These are phyloP conservation scores for Penicillium herquei DNA, from an alignment of 495 filamentous ascomycete species.

Conservation along the genomic window DNA sequence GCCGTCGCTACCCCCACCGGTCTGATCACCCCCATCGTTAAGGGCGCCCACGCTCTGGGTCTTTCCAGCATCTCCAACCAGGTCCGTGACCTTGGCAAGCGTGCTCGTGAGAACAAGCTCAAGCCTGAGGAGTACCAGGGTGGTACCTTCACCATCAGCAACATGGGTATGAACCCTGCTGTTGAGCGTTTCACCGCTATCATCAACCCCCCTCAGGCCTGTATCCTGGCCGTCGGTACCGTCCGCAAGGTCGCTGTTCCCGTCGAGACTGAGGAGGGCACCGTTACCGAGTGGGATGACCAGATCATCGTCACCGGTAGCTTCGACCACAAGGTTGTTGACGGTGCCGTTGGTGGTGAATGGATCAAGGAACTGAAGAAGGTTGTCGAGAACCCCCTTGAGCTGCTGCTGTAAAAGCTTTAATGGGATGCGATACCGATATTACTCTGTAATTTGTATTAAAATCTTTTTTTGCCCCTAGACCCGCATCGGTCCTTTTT, in stretches of 20 bases:
- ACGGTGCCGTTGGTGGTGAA: constrained; percentile 93
- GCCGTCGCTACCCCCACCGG: constrained; percentile 92
- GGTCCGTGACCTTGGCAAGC: constrained; percentile 95
- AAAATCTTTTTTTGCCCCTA: constrained; percentile 35
- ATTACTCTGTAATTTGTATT: constrained; percentile 43
- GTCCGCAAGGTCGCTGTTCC: constrained; percentile 92
- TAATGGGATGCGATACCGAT: background rate
- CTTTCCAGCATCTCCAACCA: constrained; percentile 80
- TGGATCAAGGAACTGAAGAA: constrained; percentile 98
- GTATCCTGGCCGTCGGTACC: constrained; percentile 92
- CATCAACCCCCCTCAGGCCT: constrained; percentile 98
- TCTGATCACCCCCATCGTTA: constrained; percentile 97
- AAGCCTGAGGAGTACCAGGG: constrained; percentile 99
- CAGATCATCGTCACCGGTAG: constrained; percentile 91
- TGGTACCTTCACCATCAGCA: constrained; percentile 98
- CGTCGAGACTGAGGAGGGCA: constrained; percentile 79
- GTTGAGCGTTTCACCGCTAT: constrained; percentile 98
- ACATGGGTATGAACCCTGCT: constrained; percentile 99
- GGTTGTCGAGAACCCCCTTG: constrained; percentile 93
- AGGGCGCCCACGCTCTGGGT: constrained; percentile 76
- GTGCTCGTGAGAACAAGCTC: constrained; percentile 93
- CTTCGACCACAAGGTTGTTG: constrained; percentile 97
- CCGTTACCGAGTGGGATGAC: constrained; percentile 86
- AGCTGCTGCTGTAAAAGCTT: constrained; percentile 73
- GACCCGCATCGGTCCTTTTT: constrained; percentile 31